Evolutionary conservation across 106 monocot species (phyloP), one percentile per base, ranked within the genome.

Genomic region (Alisma plantagoaquatica): DNA sequence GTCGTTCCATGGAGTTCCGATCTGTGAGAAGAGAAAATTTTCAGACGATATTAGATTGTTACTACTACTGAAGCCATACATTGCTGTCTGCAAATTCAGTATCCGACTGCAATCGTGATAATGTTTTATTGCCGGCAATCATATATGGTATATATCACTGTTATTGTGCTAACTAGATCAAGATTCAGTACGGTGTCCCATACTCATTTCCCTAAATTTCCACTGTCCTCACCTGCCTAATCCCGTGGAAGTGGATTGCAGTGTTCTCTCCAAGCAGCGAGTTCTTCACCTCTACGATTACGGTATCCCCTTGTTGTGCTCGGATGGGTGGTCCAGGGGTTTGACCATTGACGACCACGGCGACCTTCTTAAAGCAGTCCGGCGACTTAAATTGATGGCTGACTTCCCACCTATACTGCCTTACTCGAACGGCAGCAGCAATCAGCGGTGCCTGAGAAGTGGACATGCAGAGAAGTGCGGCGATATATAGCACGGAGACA

Each of bases 161-260:
- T n/a, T n/a, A n/a, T n/a, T n/a, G n/a, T n/a, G n/a, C n/a, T n/a
- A n/a, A n/a, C n/a, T n/a, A n/a, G n/a, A n/a, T n/a, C n/a, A n/a
- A n/a, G n/a, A n/a, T n/a, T n/a, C n/a, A n/a, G n/a, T n/a, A n/a
- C n/a, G n/a, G n/a, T n/a, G n/a, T n/a, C n/a, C n/a, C n/a, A n/a
- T n/a, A n/a, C n/a, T n/a, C n/a, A n/a, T n/a, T n/a, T n/a, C n/a
- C n/a, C n/a, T n/a, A n/a, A n/a, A n/a, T n/a, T n/a, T n/a, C n/a
- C n/a, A n/a, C n/a, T 15, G n/a, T 54, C 21, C 17, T 12, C 48
- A 85, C 91, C 77, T 94, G 84, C 0, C 87, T 62, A 43, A 94
- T 88, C 6, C 88, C 84, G 10, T 88, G 94, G 87, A 80, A 88
- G 66, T 94, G 87, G 23, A 94, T 70, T 28, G 77, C 87, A 6